These are phyloP conservation scores for Fusarium metavorans DNA, from an alignment of 2,329 filamentous ascomycete species.

Conservation along the genomic window DNA sequence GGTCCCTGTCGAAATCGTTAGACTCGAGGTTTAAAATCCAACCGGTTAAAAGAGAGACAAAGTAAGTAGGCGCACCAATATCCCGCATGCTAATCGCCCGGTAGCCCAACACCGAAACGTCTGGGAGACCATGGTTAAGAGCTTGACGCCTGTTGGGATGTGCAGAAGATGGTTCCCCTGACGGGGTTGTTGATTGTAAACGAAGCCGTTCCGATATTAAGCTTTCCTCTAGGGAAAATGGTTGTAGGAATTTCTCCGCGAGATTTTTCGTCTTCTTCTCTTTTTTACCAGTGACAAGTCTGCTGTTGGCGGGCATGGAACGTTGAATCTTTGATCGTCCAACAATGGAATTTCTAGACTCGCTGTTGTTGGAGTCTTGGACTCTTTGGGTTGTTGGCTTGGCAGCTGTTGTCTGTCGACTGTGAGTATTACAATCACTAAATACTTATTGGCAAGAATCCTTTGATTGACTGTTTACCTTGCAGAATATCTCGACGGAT, in stretches of 20 bases:
- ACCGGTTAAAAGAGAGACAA: background rate
- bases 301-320: background rate
- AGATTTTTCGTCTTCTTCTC: background rate
- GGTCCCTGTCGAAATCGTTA: background rate
- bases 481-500: conserved; percentile 47
- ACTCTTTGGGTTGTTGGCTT: conserved; percentile 45
- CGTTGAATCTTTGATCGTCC: background rate
- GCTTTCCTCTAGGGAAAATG: background rate
- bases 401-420: conserved; percentile 39
- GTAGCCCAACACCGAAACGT: background rate
- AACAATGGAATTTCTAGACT: conserved; percentile 43
- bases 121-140: background rate
- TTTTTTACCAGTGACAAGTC: background rate
- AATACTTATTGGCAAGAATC: background rate
- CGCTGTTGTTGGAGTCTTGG: conserved; percentile 47
- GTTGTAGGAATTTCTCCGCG: background rate
- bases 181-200: background rate
- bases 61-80: background rate
- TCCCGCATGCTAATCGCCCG: background rate
- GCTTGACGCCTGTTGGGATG: background rate
- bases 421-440: conserved; percentile 28
- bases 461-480: background rate
- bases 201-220: background rate
- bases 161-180: background rate
- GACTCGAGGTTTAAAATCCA: background rate